A percentile compares a stretch with the other conserved stretches of the same genome.
phyloP scores from a whole-genome alignment of 805 yeast genomes.

The Saccharomyces cerevisiae region DNA sequence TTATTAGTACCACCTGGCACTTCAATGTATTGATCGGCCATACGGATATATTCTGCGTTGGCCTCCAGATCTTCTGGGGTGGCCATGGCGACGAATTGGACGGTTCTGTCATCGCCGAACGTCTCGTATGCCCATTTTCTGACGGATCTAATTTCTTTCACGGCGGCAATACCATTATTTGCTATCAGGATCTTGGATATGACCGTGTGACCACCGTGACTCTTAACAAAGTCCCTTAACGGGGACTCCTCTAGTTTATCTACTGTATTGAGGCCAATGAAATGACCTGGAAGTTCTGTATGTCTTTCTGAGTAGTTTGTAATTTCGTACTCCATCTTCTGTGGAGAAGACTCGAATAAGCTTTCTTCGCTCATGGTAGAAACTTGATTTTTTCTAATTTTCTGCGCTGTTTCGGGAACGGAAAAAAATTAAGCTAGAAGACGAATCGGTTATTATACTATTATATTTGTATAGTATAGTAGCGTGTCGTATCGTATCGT shows the following conservation, averaged over 20 bases:
- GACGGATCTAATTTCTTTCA: slow-evolving; percentile 92
- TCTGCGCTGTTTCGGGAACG: slow-evolving; percentile 1
- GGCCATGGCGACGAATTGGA: slow-evolving; percentile 96
- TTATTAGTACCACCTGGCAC: slow-evolving; percentile 99
- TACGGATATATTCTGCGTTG: slow-evolving; percentile 93
- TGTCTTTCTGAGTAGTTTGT: slow-evolving; percentile 31
- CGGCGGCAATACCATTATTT: slow-evolving; percentile 98
- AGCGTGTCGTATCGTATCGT: neutral
- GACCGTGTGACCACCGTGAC: slow-evolving; percentile 91
- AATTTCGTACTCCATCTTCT: slow-evolving; percentile 22
- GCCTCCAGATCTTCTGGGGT: slow-evolving; percentile 98
- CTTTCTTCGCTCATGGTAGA: slow-evolving; percentile 37
- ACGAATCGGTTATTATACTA: neutral
- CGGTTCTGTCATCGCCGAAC: slow-evolving; percentile 91
- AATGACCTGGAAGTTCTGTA: slow-evolving; percentile 54
- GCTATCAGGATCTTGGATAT: slow-evolving; percentile 85
- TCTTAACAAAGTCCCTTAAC: slow-evolving; percentile 75
- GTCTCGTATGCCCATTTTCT: slow-evolving; percentile 99
- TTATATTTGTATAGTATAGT: neutral
- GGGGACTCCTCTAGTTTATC: slow-evolving; percentile 67
- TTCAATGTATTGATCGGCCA: slow-evolving; percentile 98
- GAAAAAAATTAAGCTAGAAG: slow-evolving; percentile 2
- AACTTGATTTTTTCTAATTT: neutral
- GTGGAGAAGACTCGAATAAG: slow-evolving; percentile 31
- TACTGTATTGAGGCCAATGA: slow-evolving; percentile 73